Evolutionary conservation across 345 rosid species (phyloP).

Genomic region (Rubroshorea leprosula): DNA sequence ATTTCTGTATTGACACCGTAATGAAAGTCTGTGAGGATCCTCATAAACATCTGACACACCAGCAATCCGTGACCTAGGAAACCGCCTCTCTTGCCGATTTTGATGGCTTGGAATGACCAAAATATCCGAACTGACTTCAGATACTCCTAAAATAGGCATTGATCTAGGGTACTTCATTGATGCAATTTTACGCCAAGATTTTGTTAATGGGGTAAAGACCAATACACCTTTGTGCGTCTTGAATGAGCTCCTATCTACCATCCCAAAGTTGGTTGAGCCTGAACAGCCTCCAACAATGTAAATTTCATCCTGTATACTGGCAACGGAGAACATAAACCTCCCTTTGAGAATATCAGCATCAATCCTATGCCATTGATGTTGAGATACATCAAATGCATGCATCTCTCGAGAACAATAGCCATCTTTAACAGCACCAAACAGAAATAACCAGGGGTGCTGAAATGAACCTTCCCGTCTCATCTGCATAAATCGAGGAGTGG

Average conservation of each 20-base stretch:
- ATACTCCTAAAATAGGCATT: conserved; percentile 65
- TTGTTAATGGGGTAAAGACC: conserved; percentile 69
- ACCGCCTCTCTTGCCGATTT: conserved; percentile 66
- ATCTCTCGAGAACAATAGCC: conserved; percentile 79
- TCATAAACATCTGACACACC: conserved; percentile 88
- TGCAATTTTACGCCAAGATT: conserved; percentile 75
- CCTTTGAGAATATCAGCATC: conserved; percentile 65
- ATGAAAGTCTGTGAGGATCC: conserved; percentile 92
- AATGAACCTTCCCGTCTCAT: conserved; percentile 62
- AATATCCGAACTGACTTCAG: conserved; percentile 59
- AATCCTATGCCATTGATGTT: conserved; percentile 73
- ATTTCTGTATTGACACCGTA: conserved; percentile 59
- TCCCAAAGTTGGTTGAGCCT: conserved; percentile 54
- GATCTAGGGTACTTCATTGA: conserved; percentile 90
- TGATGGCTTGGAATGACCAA: conserved; percentile 43
- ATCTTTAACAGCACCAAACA: conserved; percentile 76
- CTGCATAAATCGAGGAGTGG: conserved; percentile 61
- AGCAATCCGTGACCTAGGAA: conserved; percentile 54
- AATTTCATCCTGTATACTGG: conserved; percentile 64
- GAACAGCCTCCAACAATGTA: conserved; percentile 90
- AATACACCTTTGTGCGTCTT: conserved; percentile 79
- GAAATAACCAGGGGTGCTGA: conserved; percentile 86
- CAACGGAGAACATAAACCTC: conserved; percentile 81
- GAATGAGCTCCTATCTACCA: conserved; percentile 71
- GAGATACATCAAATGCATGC: conserved; percentile 68